Conservation (phyloP, 2,329 filamentous ascomycete genomes). For the Cadophora sp. region DNA sequence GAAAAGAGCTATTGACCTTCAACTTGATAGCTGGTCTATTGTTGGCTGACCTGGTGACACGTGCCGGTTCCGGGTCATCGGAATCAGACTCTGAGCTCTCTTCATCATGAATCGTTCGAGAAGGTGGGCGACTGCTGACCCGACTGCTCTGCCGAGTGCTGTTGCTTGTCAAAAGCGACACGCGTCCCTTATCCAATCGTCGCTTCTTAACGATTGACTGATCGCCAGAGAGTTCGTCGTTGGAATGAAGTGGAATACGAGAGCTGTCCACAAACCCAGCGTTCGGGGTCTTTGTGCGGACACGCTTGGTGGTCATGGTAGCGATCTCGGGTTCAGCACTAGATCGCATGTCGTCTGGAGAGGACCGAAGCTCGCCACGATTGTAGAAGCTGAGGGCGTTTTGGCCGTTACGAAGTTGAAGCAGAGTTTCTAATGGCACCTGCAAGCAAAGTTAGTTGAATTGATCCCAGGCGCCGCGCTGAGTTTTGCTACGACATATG, state of each 20-base stretch:
- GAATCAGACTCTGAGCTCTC: constrained; percentile 30
- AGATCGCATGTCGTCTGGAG: constrained; percentile 24
- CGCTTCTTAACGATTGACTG: constrained; percentile 35
- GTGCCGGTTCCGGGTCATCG: constrained; percentile 16
- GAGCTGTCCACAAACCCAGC: constrained; percentile 35
- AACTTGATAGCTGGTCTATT: constrained; percentile 6
- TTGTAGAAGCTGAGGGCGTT: constrained; percentile 53
- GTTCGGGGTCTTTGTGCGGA: constrained; percentile 30
- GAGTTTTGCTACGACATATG: neutral
- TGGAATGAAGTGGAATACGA: constrained; percentile 29
- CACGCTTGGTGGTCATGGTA: constrained; percentile 35
- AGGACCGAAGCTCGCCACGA: constrained; percentile 30
- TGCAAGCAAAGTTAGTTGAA: constrained; percentile 37
- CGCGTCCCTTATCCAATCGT: constrained; percentile 34
- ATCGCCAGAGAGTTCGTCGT: constrained; percentile 33
- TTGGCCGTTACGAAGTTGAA: constrained; percentile 53
- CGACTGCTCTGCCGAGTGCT: constrained; percentile 34
- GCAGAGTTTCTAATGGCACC: constrained; percentile 54
- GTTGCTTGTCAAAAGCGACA: constrained; percentile 28
- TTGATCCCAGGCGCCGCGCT: neutral
- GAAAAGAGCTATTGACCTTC: constrained; percentile 15
- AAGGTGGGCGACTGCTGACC: constrained; percentile 28
- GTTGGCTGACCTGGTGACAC: constrained; percentile 16
- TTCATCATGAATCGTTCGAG: constrained; percentile 25
- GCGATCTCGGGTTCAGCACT: constrained; percentile 29